Conservation (phyloP, 306 rosid genomes). For the Glycyrrhiza uralensis region DNA sequence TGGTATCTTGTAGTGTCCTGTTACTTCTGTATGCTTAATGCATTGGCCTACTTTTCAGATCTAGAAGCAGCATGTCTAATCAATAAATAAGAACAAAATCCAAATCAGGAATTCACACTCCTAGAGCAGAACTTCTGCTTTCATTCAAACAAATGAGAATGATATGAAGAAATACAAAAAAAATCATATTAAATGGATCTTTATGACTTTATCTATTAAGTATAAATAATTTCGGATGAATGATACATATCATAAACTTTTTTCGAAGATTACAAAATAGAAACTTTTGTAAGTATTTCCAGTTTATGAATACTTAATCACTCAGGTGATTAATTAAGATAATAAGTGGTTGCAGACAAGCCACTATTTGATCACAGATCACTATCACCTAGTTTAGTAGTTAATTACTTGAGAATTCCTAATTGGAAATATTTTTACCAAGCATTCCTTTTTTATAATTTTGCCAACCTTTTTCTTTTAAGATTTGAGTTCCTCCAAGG, state of each 20-base stretch:
- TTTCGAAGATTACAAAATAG: background rate
- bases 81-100: background rate
- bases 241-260: background rate
- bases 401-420: background rate
- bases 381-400: background rate
- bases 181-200: background rate
- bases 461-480: background rate
- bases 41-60: background rate
- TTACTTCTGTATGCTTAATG: background rate
- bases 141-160: background rate
- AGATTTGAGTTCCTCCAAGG: background rate
- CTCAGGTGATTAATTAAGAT: background rate
- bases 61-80: background rate
- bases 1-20: background rate
- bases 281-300: background rate
- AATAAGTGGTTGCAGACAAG: background rate
- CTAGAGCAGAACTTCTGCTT: background rate
- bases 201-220: background rate
- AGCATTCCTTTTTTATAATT: background rate
- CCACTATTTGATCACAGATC: background rate
- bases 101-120: background rate
- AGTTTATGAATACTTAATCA: background rate
- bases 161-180: background rate
- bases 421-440: slow-evolving; percentile 2
- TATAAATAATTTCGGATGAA: background rate